Evolutionary conservation across 805 yeast species (phyloP), one percentile per base, ranked within the genome.

Genomic region (Candida quercuum): DNA sequence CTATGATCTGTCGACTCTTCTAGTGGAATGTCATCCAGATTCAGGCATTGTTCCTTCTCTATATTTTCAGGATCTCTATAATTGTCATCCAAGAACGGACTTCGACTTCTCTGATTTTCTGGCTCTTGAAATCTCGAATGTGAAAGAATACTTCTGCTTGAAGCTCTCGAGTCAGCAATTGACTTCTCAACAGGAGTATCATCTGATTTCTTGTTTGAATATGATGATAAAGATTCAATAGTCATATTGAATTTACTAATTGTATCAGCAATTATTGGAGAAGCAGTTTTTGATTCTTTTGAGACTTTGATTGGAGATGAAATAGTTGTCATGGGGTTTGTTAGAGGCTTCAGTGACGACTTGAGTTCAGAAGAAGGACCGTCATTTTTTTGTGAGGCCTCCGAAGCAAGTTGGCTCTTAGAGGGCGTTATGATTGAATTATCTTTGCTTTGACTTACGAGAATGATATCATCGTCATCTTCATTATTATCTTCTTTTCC

Each of bases 1-100:
- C 50, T 51, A 33, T 54, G 55, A 34, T 51, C 56, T 3, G 57
- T 54, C 16, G 57, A 52, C 24, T 53, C 59, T 38, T 51, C 59
- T 14, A 54, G 43, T n/a, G 59, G 59, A 10, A 22, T 48, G 29
- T 54, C 59, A 32, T 48, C 46, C 3, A 44, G 31, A 0, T 36
- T 43, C 18, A 44, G 35, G 1, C 39, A 14, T 4, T 27, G 28
- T 9, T 33, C 43, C 11, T 35, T 4, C 4, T 21, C 39, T 14
- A 51, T 45, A 9, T 37, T 34, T 32, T 49, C 54, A 9, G 39
- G 18, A 2, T 54, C 56, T 28, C 38, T 37, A 23, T 47, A 47
- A 9, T 19, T 25, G 2, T 39, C 38, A 39, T 54, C 59, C 10
- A 54, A 28, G 35, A 54, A 54, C 8, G 59, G 59, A 20, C 56